A percentile compares a stretch with the other conserved stretches of the same genome.
Conservation (phyloP, 148 eudicot species). For the Rhododendron mucronatum region DNA sequence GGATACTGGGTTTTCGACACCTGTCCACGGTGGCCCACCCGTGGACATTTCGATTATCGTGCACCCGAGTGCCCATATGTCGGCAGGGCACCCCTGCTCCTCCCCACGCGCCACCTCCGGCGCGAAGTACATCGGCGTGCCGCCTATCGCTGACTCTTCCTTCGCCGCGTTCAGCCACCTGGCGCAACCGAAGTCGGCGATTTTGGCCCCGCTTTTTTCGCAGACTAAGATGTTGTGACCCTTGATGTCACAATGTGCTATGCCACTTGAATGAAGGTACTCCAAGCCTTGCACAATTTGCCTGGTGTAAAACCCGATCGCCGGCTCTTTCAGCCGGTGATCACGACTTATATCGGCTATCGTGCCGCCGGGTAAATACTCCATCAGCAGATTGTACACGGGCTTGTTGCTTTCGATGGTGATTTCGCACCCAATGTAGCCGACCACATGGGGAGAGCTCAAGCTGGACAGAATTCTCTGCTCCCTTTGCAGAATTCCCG, state of each 20-base stretch:
- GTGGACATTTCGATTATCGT: constrained; percentile 57
- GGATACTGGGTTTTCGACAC: constrained; percentile 25
- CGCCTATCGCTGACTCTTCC: constrained; percentile 7
- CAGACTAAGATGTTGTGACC: constrained; percentile 35
- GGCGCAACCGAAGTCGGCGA: constrained; percentile 64
- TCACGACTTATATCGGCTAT: constrained; percentile 26
- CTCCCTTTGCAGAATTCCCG: constrained; percentile 28
- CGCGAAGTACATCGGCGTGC: constrained; percentile 52
- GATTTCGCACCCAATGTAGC: constrained; percentile 30
- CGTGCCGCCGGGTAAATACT: constrained; percentile 39
- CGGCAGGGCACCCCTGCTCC: constrained; percentile 43
- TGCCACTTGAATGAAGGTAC: constrained; percentile 31
- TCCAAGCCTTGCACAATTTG: constrained; percentile 32
- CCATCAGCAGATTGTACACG: constrained; percentile 39
- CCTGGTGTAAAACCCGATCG: constrained; percentile 21
- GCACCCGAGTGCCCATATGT: constrained; percentile 55
- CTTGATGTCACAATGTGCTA: constrained; percentile 50
- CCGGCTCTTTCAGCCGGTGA: constrained; percentile 16
- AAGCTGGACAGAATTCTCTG: constrained; percentile 25
- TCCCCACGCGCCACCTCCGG: constrained; percentile 58
- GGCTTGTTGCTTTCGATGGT: constrained; percentile 1
- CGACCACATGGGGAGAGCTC: constrained; percentile 36
- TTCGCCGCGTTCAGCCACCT: background rate
- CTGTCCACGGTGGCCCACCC: constrained; percentile 40
- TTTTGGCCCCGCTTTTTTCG: constrained; percentile 28